Percentiles rank a stretch among this genome's conserved stretches.
These are phyloP conservation scores for Persicaria maculosa DNA, from an alignment of 148 eudicot species.

Conservation along the genomic window DNA sequence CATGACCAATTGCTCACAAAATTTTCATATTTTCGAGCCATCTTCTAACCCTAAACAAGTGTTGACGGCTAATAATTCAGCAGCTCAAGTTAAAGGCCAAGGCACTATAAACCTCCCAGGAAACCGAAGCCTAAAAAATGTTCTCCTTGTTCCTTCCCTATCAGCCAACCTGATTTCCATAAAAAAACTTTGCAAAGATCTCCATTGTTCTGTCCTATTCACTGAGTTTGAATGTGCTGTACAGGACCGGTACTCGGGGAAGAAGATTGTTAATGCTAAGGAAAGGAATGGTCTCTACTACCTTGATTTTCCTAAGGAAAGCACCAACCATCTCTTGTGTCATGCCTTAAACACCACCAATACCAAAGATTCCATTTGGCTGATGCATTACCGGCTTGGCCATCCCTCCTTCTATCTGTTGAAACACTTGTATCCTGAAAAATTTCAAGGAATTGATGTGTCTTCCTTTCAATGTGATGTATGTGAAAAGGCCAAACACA, in stretches of 20 bases:
- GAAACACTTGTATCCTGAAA: not conserved
- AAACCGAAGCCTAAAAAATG: not conserved
- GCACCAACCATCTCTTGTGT: too few species aligned
- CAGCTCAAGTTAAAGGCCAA: not conserved
- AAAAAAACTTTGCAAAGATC: not conserved
- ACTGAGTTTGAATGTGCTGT: not conserved
- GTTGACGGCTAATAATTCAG: not conserved
- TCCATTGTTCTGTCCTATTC: not conserved
- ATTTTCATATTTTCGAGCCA: not conserved
- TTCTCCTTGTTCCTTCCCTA: not conserved
- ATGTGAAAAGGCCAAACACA: not conserved
- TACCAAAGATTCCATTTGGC: too few species aligned
- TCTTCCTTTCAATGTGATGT: not conserved
- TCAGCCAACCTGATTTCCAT: not conserved
- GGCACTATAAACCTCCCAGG: not conserved
- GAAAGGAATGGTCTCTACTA: too few species aligned
- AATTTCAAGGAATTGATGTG: not conserved
- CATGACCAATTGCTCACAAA: not conserved
- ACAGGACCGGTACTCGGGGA: not conserved
- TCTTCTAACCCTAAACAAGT: not conserved
- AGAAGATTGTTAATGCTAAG: not conserved
- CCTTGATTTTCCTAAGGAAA: too few species aligned
- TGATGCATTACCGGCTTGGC: too few species aligned
- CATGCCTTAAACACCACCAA: too few species aligned
- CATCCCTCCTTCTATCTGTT: not conserved